Base-by-base conservation (phyloP, 345 rosid genomes). In the Capsella bursapastoris region DNA sequence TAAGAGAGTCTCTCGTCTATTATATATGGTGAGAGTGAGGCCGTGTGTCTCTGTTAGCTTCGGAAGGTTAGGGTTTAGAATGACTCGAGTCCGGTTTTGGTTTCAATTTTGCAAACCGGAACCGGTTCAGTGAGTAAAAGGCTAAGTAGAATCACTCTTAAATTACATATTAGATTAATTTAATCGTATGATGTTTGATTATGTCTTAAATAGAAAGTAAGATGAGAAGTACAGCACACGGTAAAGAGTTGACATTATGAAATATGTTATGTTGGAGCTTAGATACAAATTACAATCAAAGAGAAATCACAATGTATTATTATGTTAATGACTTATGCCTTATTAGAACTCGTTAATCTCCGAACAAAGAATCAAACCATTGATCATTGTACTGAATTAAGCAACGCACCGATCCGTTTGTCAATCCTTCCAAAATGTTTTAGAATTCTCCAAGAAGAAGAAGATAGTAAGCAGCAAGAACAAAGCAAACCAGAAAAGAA, bases 371-470 rank as follows among this genome's bases (percentile, higher is more conserved):
- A 49, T 49, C 18, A 32, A 40, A 52, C 37, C 14, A 14, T 12
- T 11, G 47, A 64, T 22, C 57, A 73, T 31, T 1, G 13, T 45
- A 58, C 48, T 57, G 3, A 22, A 70, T 8, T 2, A 22, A 57
- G 48, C 63, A 41, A 49, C 1, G 14, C 15, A 64, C 14, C 40
- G 14, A 44, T 45, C 49, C 38, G 14, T 63, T 71, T 52, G 38
- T 11, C 31, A 50, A 2, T 47, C 4, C 49, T 35, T 65, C 32
- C 7, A 25, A 6, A 13, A 15, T 18, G 18, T 22, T 32, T 73
- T 50, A 74, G 55, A 49, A 74, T 48, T 74, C 67, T 35, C 78
- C 78, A 58, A 66, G 53, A 66, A 73, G 41, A 66, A 61, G 31
- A 66, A 61, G 63, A 72, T 38, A 57, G 44, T 57, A 74, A 38